These are phyloP conservation scores for Flaveria floridana DNA, from an alignment of 140 eudicot species.

Conservation along the genomic window DNA sequence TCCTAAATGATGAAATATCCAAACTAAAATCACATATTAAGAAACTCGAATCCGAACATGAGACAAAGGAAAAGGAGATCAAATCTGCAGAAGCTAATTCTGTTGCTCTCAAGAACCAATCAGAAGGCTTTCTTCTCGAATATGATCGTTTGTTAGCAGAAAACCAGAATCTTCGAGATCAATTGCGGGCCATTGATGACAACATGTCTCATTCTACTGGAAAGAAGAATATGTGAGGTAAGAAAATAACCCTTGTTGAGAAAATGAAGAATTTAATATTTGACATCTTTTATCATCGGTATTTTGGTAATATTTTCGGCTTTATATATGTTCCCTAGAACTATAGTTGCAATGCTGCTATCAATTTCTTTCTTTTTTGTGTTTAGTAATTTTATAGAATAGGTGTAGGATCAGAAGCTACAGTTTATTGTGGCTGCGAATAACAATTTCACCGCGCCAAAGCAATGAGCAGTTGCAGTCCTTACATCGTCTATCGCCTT, in stretches of 20 bases:
- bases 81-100: slow-evolving; percentile 60
- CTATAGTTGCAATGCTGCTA: slow-evolving; percentile 5
- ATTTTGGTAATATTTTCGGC: slow-evolving; percentile 24
- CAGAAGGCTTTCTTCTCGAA: slow-evolving; percentile 62
- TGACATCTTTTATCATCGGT: slow-evolving; percentile 6
- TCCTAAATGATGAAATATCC: slow-evolving; percentile 45
- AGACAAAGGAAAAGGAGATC: slow-evolving; percentile 48
- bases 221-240: slow-evolving; percentile 50
- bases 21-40: slow-evolving; percentile 38
- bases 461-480: too few relatives aligned
- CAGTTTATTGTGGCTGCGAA: too few relatives aligned
- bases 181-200: slow-evolving; percentile 54
- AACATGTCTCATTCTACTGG: slow-evolving; percentile 44
- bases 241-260: slow-evolving; percentile 1
- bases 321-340: neutral
- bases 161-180: slow-evolving; percentile 57
- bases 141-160: slow-evolving; percentile 60
- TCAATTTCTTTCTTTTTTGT: neutral
- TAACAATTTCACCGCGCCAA: too few relatives aligned
- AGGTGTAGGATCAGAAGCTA: too few relatives aligned
- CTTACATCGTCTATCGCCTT: too few relatives aligned
- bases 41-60: slow-evolving; percentile 46
- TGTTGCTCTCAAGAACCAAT: slow-evolving; percentile 59
- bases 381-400: neutral
- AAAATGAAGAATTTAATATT: neutral